Evolutionary conservation across 768 basidiomycete species (phyloP), one percentile per base, ranked within the genome.

Genomic region (Amanita jacksonii): DNA sequence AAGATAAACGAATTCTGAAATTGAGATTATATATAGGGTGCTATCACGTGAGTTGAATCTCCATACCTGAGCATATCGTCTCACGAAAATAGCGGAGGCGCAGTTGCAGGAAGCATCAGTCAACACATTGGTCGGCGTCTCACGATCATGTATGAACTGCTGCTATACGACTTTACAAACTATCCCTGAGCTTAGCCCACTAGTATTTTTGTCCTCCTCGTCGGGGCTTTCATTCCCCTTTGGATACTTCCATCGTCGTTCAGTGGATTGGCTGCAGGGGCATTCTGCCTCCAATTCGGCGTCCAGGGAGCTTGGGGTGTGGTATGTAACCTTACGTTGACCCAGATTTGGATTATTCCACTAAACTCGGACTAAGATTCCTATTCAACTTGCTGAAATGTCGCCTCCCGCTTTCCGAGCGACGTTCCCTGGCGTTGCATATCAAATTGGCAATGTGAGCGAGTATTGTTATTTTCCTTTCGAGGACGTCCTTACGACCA

Each of bases 281-380:
- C 88, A 1, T 94, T 93, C 64, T 89, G 76, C 52, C 67, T 90
- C 12, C 89, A 92, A 55, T 77, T 87, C 51, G 87, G 86, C 40
- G 86, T 93, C 0, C 91, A 94, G 58, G 89, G 88, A 1, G 89
- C 87, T 28, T 90, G 86, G 85, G 87, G 87, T 53, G 81, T 88
- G 8, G 85, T 88, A 55, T 51, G 82, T 58, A 67, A 9, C 67
- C 70, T 50, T 72, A 67, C 52, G 65, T 74, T 32, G 63, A 63
- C 16, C 8, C 28, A 8, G 7, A 6, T n/a, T 13, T 10, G 31
- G 16, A 15, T 15, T 56, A 57, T 71, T 45, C 70, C 68, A 1
- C 74, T 68, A 4, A 68, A 70, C 22, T n/a, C n/a, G n/a, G n/a
- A n/a, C n/a, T n/a, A n/a, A 71, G 69, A 68, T 73, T 45, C 88